Conservation (phyloP, 192 early-diverging fungal genomes). For the Coemansia sp. region DNA sequence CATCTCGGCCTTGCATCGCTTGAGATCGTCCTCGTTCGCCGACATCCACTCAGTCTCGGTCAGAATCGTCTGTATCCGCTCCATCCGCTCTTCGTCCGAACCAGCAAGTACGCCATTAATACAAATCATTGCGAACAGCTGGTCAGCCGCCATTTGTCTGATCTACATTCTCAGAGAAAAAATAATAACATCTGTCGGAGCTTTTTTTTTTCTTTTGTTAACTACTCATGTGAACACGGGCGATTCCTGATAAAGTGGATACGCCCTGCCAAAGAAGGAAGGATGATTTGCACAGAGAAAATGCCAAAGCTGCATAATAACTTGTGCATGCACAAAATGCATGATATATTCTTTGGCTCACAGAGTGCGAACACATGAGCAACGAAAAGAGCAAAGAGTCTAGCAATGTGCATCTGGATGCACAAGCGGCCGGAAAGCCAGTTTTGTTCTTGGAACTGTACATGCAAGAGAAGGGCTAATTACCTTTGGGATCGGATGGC, state of each 20-base stretch:
- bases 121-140: conserved; percentile 40
- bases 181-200: conserved; percentile 31
- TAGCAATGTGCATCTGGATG: conserved; percentile 7
- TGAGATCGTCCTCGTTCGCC: conserved; percentile 35
- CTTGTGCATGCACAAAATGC: conserved; percentile 1
- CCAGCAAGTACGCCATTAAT: conserved; percentile 35
- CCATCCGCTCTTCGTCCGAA: conserved; percentile 16
- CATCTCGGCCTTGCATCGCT: conserved; percentile 14
- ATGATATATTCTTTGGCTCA: neutral
- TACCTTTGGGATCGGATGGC: conserved; percentile 42
- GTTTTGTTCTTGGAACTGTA: neutral
- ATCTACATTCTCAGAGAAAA: conserved; percentile 37
- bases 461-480: neutral
- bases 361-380: neutral
- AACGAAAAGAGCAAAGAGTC: conserved; percentile 3
- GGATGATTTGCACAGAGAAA: conserved; percentile 6
- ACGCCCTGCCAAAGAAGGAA: neutral
- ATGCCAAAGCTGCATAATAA: conserved; percentile 6
- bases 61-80: conserved; percentile 6
- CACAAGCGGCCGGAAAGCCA: neutral
- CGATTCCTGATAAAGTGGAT: neutral
- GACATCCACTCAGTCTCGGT: conserved; percentile 31
- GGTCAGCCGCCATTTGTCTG: conserved; percentile 50
- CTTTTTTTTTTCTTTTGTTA: conserved; percentile 29
- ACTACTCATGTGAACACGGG: conserved; percentile 1